A percentile compares a stretch with the other conserved stretches of the same genome.
phyloP scores from a whole-genome alignment of 2,329 filamentous ascomycete species.

The Curvularia spicifera region DNA sequence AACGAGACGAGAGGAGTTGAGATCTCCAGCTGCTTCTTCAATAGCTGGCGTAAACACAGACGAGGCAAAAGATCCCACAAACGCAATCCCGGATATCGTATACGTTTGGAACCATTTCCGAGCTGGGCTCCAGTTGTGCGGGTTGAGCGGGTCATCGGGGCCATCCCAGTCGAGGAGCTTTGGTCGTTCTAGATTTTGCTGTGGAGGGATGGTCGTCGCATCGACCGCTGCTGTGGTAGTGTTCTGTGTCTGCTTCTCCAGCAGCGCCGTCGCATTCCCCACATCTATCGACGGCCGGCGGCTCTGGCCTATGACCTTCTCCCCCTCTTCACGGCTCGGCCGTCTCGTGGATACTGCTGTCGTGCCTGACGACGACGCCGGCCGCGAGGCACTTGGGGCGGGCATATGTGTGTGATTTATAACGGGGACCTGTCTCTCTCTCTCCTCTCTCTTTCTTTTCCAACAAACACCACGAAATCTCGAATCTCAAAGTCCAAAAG shows the following conservation, averaged over 20 bases:
- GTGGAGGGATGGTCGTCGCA: neutral
- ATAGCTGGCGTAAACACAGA: conserved; percentile 21
- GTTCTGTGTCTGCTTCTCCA: conserved; percentile 1
- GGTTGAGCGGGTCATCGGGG: conserved; percentile 19
- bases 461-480: neutral
- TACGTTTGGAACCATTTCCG: conserved; percentile 22
- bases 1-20: conserved; percentile 25
- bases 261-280: neutral
- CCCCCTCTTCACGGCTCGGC: neutral
- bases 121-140: conserved; percentile 20
- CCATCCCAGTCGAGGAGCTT: conserved; percentile 19
- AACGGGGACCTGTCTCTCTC: neutral
- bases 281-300: neutral
- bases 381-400: neutral
- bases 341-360: neutral
- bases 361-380: neutral
- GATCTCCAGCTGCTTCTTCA: conserved; percentile 18
- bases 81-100: conserved; percentile 18
- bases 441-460: neutral
- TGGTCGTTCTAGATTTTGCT: conserved; percentile 10
- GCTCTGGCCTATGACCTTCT: conserved; percentile 1
- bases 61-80: conserved; percentile 19
- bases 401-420: neutral
- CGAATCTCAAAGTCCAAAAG: neutral
- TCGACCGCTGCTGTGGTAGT: neutral